Base-by-base conservation (phyloP, 225 moss, liverwort and hornwort genomes). In the Physcomitrium patens region DNA sequence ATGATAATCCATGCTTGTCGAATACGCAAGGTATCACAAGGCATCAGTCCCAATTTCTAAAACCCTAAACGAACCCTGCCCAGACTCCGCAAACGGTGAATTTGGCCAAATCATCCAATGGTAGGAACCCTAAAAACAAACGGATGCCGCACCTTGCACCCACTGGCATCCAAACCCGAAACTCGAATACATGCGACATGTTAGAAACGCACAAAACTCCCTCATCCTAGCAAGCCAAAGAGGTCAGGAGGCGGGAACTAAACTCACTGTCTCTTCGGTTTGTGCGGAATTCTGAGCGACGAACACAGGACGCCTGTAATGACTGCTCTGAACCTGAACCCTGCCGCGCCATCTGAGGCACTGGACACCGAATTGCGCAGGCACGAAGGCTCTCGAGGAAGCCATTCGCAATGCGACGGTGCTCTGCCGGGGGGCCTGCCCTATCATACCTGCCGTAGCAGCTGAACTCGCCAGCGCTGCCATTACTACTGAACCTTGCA, bases 381-480 rank as follows among this genome's bases (percentile, higher is more conserved):
- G 83, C 26, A 79, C 31, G 43, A 79, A 67, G 23, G 76, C 65
- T 22, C 80, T 68, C 26, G 73, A 69, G 15, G 69, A 77, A 45
- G 73, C 76, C 45, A 83, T 46, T 53, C 79, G 18, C 64, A 73
- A 72, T 26, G 73, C 73, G 19, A 69, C 55, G 10, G 75, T 65
- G 42, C 82, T 68, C 76, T 83, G 79, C 57, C 76, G 50, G 37
- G 83, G 83, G 47, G 69, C 53, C 7, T 53, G 79, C 72, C 72
- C 79, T 19, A 83, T 56, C 47, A 65, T 57, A 22, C 78, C 78
- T 49, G 71, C 73, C 47, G 74, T 73, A 12, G 80, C 83, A 60
- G 79, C 76, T 72, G 80, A 72, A 51, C 83, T 76, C 45, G 83
- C 80, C 76, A 83, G 76, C 68, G 83, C 80, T 69, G 80, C 83